Conservation (phyloP, 2,329 filamentous ascomycete species). For the Chaetomium sp. region DNA sequence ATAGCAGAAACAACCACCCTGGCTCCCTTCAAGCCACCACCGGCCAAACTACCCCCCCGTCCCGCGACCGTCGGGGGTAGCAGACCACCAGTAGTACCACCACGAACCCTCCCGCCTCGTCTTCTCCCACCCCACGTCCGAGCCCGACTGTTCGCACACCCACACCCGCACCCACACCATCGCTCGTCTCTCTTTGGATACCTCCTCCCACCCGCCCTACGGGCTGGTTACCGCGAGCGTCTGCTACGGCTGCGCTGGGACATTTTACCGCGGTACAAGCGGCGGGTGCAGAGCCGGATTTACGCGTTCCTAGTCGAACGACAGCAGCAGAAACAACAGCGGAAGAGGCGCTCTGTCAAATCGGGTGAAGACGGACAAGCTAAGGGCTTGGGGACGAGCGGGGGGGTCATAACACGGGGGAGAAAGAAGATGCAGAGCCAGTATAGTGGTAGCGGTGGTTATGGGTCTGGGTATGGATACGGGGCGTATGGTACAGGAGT, state of each 20-base stretch:
- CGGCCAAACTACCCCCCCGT: background rate
- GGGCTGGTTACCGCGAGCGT: slow-evolving; percentile 57
- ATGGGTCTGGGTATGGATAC: slow-evolving; percentile 22
- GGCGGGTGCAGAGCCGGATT: slow-evolving; percentile 66
- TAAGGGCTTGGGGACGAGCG: background rate
- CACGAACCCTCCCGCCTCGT: slow-evolving; percentile 35
- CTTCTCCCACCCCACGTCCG: slow-evolving; percentile 27
- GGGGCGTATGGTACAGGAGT: slow-evolving; percentile 10
- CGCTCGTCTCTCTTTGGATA: slow-evolving; percentile 53
- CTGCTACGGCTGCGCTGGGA: slow-evolving; percentile 68
- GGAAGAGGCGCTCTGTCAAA: slow-evolving; percentile 38
- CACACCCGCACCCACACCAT: slow-evolving; percentile 35
- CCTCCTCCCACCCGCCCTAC: slow-evolving; percentile 59
- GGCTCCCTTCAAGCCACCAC: slow-evolving; percentile 10
- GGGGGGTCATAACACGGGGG: background rate
- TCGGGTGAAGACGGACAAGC: slow-evolving; percentile 34
- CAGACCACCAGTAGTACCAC: background rate
- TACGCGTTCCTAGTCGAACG: slow-evolving; percentile 66
- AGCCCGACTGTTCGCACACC: background rate
- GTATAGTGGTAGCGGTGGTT: slow-evolving; percentile 11
- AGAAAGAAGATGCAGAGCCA: background rate
- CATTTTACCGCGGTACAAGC: slow-evolving; percentile 63
- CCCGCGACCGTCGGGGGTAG: slow-evolving; percentile 29
- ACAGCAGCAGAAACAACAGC: slow-evolving; percentile 40
- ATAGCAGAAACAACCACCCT: background rate